Percentiles rank a stretch among this genome's conserved stretches.
Evolutionary conservation across 163 green algal species (phyloP).

Genomic region (Trebouxiophyceae sp.): DNA sequence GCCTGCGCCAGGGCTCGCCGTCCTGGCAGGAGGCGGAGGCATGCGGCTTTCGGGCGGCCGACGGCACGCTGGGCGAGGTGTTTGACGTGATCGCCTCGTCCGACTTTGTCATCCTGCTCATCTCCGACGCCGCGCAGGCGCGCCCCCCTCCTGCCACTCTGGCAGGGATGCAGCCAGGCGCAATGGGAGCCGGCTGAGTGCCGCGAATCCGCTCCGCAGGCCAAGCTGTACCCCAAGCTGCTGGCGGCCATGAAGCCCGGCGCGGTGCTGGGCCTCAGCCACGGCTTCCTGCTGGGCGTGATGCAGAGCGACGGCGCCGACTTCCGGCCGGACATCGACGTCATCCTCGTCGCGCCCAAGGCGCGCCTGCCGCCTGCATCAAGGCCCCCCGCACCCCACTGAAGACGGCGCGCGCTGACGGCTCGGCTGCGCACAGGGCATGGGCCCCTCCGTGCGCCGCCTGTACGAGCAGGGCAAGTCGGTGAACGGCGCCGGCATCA

Average conservation of each 20-base stretch:
- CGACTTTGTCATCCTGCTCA: conserved; percentile 79
- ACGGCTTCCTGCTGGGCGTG: conserved; percentile 98
- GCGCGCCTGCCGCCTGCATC: conserved; percentile 24
- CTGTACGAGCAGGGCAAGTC: conserved; percentile 99
- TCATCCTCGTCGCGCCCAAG: conserved; percentile 98
- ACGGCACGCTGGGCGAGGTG: conserved; percentile 94
- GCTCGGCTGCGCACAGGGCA: conserved; percentile 67
- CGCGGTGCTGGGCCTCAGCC: conserved; percentile 90
- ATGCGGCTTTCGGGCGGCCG: conserved; percentile 82
- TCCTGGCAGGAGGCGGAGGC: conserved; percentile 78
- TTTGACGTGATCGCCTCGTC: conserved; percentile 83
- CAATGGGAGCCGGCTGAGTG: conserved; percentile 95
- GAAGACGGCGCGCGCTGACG: not conserved
- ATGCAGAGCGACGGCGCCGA: conserved; percentile 81
- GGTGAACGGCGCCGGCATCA: conserved; percentile 98
- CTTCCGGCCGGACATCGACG: conserved; percentile 98
- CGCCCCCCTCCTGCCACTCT: conserved; percentile 70
- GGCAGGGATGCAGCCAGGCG: conserved; percentile 87
- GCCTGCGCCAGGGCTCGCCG: conserved; percentile 72
- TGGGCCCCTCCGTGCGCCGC: conserved; percentile 95
- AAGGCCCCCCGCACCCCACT: too few species aligned
- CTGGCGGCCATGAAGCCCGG: conserved; percentile 97
- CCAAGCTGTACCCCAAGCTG: conserved; percentile 91
- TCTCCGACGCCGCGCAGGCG: conserved; percentile 72
- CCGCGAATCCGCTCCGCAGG: conserved; percentile 86